Evolutionary conservation across 2,329 filamentous ascomycete species (phyloP), one percentile per base, ranked within the genome.

Genomic region (Monilinia fructicola): DNA sequence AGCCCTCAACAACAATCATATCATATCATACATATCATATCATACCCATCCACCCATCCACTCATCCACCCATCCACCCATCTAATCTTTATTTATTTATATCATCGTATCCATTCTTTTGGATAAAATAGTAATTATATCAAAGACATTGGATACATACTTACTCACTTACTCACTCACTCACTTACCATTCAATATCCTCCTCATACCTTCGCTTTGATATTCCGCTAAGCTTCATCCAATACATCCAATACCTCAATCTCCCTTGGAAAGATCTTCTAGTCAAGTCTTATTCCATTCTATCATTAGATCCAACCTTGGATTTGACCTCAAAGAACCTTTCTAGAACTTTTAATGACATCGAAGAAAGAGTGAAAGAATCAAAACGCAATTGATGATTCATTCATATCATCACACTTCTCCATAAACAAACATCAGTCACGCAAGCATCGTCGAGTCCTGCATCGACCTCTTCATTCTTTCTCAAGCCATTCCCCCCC

Each of bases 261-360:
- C 38, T 28, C 21, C 12, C 38, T 35, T n/a, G 7, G 23, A 28
- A 44, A 44, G 54, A 44, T 48, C 28, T 18, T 23, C 31, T 4
- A 55, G 23, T 64, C 48, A 31, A 44, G 12, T 23, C 50, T 23
- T n/a, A 23, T 9, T 18, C 56, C 53, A 21, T 48, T 48, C 52
- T 14, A 44, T 64, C 40, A 35, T 35, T 42, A 63, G 42, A 44
- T 58, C 46, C 60, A 63, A 63, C n/a, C n/a, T n/a, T n/a, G n/a
- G n/a, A n/a, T n/a, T 58, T 46, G 23, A 31, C 16, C 40, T 46
- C 6, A 9, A 26, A 18, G 44, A 48, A 38, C 44, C 28, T 50
- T 35, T 42, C 44, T 52, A 42, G 63, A 40, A 31, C 26, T 14
- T 11, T 64, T 26, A 3, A 63, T 56, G 40, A 48, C 53, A 40